Evolutionary conservation across 2,329 filamentous ascomycete genomes (phyloP).

Genomic region (Fusarium fujikuroi): DNA sequence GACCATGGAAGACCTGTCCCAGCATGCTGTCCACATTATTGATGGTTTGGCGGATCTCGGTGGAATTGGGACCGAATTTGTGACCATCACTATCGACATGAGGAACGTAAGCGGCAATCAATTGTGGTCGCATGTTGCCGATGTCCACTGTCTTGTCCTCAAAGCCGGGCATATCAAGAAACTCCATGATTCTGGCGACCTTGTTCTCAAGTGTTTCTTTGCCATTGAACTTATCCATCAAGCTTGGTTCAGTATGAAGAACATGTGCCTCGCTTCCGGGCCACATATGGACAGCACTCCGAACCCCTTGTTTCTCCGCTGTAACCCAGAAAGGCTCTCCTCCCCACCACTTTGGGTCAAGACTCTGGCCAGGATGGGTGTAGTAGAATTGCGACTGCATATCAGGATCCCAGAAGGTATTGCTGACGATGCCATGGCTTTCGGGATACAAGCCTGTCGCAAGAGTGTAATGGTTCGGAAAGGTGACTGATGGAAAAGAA

Average conservation of each 20-base stretch:
- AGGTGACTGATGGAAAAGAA: conserved; percentile 95
- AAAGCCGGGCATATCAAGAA: conserved; percentile 83
- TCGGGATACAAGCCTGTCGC: conserved; percentile 94
- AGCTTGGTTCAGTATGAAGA: conserved; percentile 76
- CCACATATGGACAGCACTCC: conserved; percentile 96
- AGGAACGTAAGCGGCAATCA: conserved; percentile 95
- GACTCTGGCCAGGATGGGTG: conserved; percentile 77
- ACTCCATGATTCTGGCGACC: conserved; percentile 80
- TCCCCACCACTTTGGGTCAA: conserved; percentile 92
- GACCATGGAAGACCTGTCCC: conserved; percentile 76
- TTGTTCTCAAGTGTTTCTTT: conserved; percentile 80
- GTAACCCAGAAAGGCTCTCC: conserved; percentile 96
- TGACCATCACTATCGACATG: conserved; percentile 91
- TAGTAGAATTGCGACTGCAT: conserved; percentile 87
- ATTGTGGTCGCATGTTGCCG: conserved; percentile 76
- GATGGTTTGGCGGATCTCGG: conserved; percentile 85
- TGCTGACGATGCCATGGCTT: conserved; percentile 91
- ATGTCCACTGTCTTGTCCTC: conserved; percentile 64
- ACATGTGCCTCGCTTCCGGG: conserved; percentile 93
- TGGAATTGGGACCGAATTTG: conserved; percentile 91
- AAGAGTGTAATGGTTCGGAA: conserved; percentile 95
- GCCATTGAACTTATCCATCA: conserved; percentile 86
- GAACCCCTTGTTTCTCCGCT: conserved; percentile 82
- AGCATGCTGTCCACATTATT: conserved; percentile 85
- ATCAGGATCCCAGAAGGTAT: conserved; percentile 90